A percentile compares a stretch with the other conserved stretches of the same genome.
Evolutionary conservation across 164 flowering plant species (phyloP).

Genomic region (Magnolia changhungtana): DNA sequence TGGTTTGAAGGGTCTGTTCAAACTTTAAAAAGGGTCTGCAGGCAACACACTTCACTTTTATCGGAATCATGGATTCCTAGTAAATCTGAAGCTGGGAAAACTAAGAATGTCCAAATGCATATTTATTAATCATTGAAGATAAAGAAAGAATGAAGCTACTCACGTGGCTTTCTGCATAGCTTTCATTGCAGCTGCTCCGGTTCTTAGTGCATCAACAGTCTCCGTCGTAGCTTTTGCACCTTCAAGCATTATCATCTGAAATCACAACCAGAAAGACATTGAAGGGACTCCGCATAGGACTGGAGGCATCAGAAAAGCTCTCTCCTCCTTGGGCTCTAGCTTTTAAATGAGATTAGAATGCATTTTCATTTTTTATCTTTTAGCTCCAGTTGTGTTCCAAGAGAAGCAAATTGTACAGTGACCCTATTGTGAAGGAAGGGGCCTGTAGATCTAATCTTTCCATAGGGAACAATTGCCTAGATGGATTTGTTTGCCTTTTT

Average conservation of each 20-base stretch:
- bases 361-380: background rate
- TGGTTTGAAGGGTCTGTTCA: background rate
- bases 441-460: background rate
- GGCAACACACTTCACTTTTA: background rate
- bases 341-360: background rate
- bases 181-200: conserved; percentile 48
- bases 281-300: background rate
- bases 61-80: background rate
- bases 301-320: no score
- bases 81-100: background rate
- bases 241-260: conserved; percentile 43
- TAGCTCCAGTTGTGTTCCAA: background rate
- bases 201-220: conserved; percentile 46
- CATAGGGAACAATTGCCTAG: background rate
- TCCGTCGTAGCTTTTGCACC: conserved; percentile 49
- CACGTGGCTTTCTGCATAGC: conserved; percentile 50
- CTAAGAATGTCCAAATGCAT: background rate
- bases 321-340: background rate
- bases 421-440: background rate
- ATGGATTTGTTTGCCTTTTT: background rate
- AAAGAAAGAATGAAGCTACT: conserved; percentile 8
- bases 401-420: background rate
- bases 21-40: background rate
- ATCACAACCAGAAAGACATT: background rate
- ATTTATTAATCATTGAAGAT: background rate